Conservation (phyloP, 768 basidiomycete species). For the Gautieria morchelliformis region DNA sequence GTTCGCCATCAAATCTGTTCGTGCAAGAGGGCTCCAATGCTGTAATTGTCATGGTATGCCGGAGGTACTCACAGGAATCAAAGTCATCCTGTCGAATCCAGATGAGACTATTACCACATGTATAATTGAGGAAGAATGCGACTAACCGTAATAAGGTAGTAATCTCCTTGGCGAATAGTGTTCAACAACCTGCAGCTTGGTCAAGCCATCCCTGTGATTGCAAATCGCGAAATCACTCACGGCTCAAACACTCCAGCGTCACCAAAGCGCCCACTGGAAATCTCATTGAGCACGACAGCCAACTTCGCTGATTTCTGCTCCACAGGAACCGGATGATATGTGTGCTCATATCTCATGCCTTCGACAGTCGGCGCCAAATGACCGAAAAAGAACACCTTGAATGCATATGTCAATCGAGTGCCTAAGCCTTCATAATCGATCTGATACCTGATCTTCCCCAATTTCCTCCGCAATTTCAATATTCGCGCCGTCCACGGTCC, state of each 20-base stretch:
- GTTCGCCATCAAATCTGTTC: conserved; percentile 68
- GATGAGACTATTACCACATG: background rate
- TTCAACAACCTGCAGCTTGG: conserved; percentile 45
- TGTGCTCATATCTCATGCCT: conserved; percentile 76
- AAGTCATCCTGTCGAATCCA: conserved; percentile 59
- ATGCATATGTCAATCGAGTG: conserved; percentile 33
- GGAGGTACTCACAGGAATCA: conserved; percentile 60
- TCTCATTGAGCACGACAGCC: conserved; percentile 64
- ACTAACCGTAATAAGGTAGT: conserved; percentile 55
- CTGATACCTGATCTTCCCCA: conserved; percentile 84
- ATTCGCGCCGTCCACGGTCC: conserved; percentile 73
- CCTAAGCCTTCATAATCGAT: conserved; percentile 75
- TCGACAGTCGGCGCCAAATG: conserved; percentile 83
- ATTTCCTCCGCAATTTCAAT: conserved; percentile 96
- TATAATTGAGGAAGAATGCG: background rate
- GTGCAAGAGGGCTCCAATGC: too few species aligned
- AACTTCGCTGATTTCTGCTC: conserved; percentile 79
- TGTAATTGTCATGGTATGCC: background rate
- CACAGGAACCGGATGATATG: conserved; percentile 71
- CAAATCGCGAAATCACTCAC: conserved; percentile 31
- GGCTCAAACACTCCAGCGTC: conserved; percentile 77
- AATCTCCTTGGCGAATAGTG: conserved; percentile 67
- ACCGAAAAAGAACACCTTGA: conserved; percentile 71
- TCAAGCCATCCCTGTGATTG: background rate
- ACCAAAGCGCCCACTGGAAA: conserved; percentile 76